Conservation (phyloP, 495 filamentous ascomycete species). For the Eremomyces bilateralis region DNA sequence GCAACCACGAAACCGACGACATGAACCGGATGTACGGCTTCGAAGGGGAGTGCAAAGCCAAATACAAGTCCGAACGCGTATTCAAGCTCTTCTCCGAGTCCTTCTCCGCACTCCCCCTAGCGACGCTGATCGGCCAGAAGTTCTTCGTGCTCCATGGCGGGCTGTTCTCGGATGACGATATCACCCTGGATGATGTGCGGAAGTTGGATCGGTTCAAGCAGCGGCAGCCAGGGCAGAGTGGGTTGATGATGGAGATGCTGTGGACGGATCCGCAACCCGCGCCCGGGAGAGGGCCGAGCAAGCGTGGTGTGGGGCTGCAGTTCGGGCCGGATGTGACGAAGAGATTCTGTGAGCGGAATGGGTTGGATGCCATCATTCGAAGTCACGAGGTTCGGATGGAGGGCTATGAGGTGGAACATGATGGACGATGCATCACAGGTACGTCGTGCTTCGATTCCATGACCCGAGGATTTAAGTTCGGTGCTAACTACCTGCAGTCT, state of each 20-base stretch:
- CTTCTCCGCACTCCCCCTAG: conserved; percentile 84
- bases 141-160: conserved; percentile 90
- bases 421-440: conserved; percentile 90
- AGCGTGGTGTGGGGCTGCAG: conserved; percentile 87
- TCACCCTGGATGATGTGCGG: conserved; percentile 76
- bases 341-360: conserved; percentile 90
- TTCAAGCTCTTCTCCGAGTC: conserved; percentile 98
- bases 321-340: conserved; percentile 96
- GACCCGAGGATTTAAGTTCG: not conserved
- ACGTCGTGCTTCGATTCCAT: conserved; percentile 9
- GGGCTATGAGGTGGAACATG: conserved; percentile 93
- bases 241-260: conserved; percentile 99
- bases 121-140: conserved; percentile 77
- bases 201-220: conserved; percentile 83
- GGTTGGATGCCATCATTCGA: conserved; percentile 81
- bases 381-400: conserved; percentile 97
- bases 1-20: conserved; percentile 98
- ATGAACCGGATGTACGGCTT: conserved; percentile 99
- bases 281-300: conserved; percentile 79
- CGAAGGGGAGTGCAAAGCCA: conserved; percentile 92
- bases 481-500: conserved; percentile 31
- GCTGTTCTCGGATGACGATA: conserved; percentile 92
- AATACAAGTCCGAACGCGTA: conserved; percentile 71
- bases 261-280: conserved; percentile 89
- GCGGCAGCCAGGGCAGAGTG: conserved; percentile 82